Evolutionary conservation across 2,329 filamentous ascomycete genomes (phyloP), one percentile per base, ranked within the genome.

Genomic region (Diaporthe velutina): DNA sequence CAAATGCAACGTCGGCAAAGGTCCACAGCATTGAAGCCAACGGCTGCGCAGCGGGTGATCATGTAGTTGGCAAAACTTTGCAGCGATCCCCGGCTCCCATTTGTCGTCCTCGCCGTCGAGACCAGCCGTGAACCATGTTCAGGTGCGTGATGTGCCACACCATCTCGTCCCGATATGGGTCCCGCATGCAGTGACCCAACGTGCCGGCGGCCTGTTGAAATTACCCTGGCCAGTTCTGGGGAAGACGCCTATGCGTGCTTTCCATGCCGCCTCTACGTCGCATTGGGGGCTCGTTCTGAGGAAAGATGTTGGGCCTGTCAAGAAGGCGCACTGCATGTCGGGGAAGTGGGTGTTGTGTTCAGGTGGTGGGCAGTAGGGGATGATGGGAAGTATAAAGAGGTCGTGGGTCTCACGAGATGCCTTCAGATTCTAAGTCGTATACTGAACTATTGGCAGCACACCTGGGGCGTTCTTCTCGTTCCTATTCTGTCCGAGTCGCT

Each of bases 191-290:
- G 48, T 67, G 64, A 9, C n/a, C 57, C 70, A 72, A 54, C 58
- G 25, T 40, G 45, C 40, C 50, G 70, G 70, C 54, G 64, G 70
- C 70, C 70, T 72, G 58, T 72, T n/a, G 57, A 22, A 52, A 38
- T 38, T 13, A 33, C 12, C 19, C 30, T 52, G 30, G 28, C 17
- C 45, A 54, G 33, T 2, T 12, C 54, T 17, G 3, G 38, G 15
- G 33, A n/a, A 22, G 5, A 13, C 12, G 5, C 28, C 28, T 28
- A 17, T 25, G 22, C 19, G 6, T 45, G 6, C 10, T 33, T 2
- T 8, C 33, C 35, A 17, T 19, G 3, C 28, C 7, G 30, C 42
- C 33, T 42, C 22, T 54, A 15, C 7, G 57, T 50, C 19, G 17
- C 9, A 45, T n/a, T 30, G 38, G 17, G 28, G 28, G 33, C 19